Evolutionary conservation across 179 eudicot species (phyloP), one percentile per base, ranked within the genome.

Genomic region (Heliamphora pulchella): DNA sequence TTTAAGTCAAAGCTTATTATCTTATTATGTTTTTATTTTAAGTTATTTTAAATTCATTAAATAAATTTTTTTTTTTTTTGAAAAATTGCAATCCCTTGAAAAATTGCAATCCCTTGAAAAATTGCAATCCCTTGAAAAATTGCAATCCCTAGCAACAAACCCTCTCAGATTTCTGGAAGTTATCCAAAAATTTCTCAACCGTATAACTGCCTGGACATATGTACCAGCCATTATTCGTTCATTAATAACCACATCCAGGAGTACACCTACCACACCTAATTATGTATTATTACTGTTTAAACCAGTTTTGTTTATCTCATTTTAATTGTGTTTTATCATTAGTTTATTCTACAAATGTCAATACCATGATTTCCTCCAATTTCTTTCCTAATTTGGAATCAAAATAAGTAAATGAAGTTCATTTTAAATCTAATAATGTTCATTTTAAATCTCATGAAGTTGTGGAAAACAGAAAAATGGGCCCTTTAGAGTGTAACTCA

Each of bases 181-280:
- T 31, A 31, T 31, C 39, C 39, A 31, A 31, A 31, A 31, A 31
- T 31, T 31, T 31, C 39, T 31, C 39, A 31, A 31, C 39, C 39
- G 39, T 31, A 31, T 0, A 31, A 31, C 39, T 31, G 39, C 39
- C 39, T 31, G 39, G 39, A 31, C 39, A 31, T 31, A 31, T 31
- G 39, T 31, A 31, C 39, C 39, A 31, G 39, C 39, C 39, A 31
- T 31, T 31, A 31, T 31, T 31, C 39, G 39, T 31, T 31, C 39
- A 31, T 31, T 31, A 31, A 31, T 31, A 31, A 31, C 39, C 39
- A 0, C 67, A 64, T 78, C 50, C 62, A 51, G 7, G 22, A 48
- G 62, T 43, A 67, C 43, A 67, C 74, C 80, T 66, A 78, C 74
- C 80, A 13, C 39, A 78, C 80, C 80, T 78, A 78, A 78, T 71